Base-by-base conservation (phyloP, 2,329 filamentous ascomycete genomes). In the Colletotrichum filicis region DNA sequence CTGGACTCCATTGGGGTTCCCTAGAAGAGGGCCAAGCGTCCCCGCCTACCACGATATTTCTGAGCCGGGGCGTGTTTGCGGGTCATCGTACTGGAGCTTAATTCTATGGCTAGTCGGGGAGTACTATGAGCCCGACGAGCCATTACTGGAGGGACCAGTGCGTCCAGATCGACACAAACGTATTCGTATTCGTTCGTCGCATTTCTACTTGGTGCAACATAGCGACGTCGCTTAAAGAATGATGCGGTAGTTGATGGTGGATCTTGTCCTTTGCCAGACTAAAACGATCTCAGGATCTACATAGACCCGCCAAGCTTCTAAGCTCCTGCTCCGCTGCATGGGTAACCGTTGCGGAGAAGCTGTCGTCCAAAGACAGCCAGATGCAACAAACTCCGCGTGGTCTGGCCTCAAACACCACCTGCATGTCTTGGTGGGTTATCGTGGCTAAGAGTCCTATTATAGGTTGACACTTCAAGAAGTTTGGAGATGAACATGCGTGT, bases 121-220 rank as follows among this genome's bases (percentile, higher is more conserved):
- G 32, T 28, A 26, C 24, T 4, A 35, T 26, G 49, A 24, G 49
- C 58, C 59, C 58, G 35, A 11, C 3, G 32, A 9, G 16, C 30
- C 46, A 30, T 42, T 55, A 26, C 5, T 19, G 42, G 42, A 46
- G 42, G 19, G 32, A 32, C 11, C 4, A 57, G 4, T 11, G 1
- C 32, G 5, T 24, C 30, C 12, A 1, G 53, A 59, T 52, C 58
- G 58, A 24, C 65, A 14, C 16, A 1, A 19, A 49, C 65, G 58
- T 72, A 55, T 69, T 69, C 58, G 65, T 68, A 64, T 72, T 69
- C 69, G 69, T 58, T 55, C 30, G 26, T 35, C 37, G 58, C 32
- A 16, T 53, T 6, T 52, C 24, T 12, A 30, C n/a, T n/a, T n/a
- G n/a, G 9, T 70, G 58, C 57, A 62, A 16, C 58, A 12, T 30